Evolutionary conservation across 768 basidiomycete genomes (phyloP).

Genomic region (Rubroboletus satanas): DNA sequence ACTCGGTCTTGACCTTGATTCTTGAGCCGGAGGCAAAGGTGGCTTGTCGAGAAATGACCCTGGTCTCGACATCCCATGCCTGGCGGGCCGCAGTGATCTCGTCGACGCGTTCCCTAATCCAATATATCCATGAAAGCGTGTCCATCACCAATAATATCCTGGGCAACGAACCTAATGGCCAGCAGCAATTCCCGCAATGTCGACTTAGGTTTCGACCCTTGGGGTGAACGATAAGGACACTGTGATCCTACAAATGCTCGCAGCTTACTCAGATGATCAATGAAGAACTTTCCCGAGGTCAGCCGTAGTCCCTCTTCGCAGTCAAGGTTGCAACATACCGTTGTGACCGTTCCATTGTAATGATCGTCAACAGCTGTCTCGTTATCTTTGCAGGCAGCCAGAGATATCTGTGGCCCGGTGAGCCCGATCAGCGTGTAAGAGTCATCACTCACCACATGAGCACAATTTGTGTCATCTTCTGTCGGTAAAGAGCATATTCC

Average conservation of each 20-base stretch:
- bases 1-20: neutral
- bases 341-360: constrained; percentile 19
- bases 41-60: constrained; percentile 7
- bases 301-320: neutral
- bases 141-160: neutral
- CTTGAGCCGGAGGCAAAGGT: constrained; percentile 7
- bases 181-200: constrained; percentile 22
- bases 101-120: constrained; percentile 16
- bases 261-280: constrained; percentile 27
- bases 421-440: neutral
- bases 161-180: constrained; percentile 21
- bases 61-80: constrained; percentile 3
- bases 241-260: neutral
- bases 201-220: constrained; percentile 20
- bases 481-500: constrained; percentile 12
- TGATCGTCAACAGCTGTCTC: constrained; percentile 22
- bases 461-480: constrained; percentile 3
- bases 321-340: constrained; percentile 4
- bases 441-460: constrained; percentile 25
- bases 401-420: constrained; percentile 18
- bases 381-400: constrained; percentile 29
- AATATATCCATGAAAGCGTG: neutral
- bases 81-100: constrained; percentile 15
- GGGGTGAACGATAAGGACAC: neutral
- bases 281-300: constrained; percentile 24